Percentiles rank a stretch among this genome's conserved stretches.
These are phyloP conservation scores for Rhodotorula sp. DNA, from an alignment of 1,284 basidiomycete species.

Conservation along the genomic window DNA sequence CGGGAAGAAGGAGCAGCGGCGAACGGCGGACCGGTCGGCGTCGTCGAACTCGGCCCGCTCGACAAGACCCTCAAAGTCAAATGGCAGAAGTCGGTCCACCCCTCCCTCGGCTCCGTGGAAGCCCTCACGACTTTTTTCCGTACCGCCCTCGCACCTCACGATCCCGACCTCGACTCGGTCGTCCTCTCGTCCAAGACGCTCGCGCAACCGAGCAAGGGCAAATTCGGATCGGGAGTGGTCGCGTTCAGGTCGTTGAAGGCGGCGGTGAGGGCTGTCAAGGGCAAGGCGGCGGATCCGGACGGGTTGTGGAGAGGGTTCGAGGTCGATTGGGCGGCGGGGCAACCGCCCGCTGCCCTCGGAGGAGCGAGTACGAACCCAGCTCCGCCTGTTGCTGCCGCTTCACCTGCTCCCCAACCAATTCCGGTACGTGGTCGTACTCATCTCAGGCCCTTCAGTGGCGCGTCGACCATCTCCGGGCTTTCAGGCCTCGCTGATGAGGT, in stretches of 20 bases:
- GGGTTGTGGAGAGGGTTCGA: slow-evolving; percentile 34
- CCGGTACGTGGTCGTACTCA: neutral
- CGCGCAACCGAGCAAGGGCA: slow-evolving; percentile 19
- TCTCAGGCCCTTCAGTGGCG: too few species aligned
- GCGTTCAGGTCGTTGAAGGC: slow-evolving; percentile 35
- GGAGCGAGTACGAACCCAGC: neutral
- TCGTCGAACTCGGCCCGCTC: slow-evolving; percentile 37
- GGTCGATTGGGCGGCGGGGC: slow-evolving; percentile 39
- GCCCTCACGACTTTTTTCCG: slow-evolving; percentile 12
- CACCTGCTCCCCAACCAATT: neutral
- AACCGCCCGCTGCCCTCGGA: slow-evolving; percentile 24
- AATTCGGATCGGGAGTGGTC: slow-evolving; percentile 36
- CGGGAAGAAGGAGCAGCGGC: neutral
- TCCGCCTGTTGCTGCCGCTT: neutral
- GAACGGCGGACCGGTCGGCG: neutral
- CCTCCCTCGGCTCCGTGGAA: neutral
- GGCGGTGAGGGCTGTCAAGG: slow-evolving; percentile 36
- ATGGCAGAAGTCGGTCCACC: slow-evolving; percentile 32
- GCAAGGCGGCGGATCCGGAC: slow-evolving; percentile 2
- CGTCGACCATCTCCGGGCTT: too few species aligned
- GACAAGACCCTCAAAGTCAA: slow-evolving; percentile 44
- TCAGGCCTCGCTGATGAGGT: too few species aligned
- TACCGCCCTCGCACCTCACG: slow-evolving; percentile 9
- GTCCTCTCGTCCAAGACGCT: slow-evolving; percentile 39
- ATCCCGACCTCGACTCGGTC: slow-evolving; percentile 37